These are phyloP conservation scores for Warburgia ugandensis DNA, from an alignment of 164 flowering plant species.

Conservation along the genomic window DNA sequence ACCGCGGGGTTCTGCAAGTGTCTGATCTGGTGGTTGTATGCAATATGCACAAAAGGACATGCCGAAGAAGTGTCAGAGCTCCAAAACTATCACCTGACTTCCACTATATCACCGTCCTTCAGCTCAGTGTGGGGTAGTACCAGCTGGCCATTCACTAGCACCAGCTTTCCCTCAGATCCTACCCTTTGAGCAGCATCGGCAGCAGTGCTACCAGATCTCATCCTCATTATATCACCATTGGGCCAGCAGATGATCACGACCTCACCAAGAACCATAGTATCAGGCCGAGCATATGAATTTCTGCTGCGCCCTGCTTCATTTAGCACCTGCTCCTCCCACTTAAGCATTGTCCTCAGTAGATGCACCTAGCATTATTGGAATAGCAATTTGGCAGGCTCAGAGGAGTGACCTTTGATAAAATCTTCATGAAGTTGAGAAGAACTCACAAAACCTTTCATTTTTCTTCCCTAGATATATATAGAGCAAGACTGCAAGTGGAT, in stretches of 20 bases:
- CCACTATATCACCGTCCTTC: conserved; percentile 91
- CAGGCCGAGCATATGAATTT: conserved; percentile 5
- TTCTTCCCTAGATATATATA: too few species aligned
- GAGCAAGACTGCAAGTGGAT: too few species aligned
- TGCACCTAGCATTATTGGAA: conserved; percentile 37
- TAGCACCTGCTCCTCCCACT: conserved; percentile 83
- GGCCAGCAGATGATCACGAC: conserved; percentile 88
- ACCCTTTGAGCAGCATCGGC: conserved; percentile 82
- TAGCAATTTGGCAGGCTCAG: too few species aligned
- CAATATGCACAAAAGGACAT: neutral
- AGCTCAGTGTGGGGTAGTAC: conserved; percentile 66
- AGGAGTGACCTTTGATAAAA: too few species aligned
- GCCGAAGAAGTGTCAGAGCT: neutral
- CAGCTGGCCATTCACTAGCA: conserved; percentile 68
- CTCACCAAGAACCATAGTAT: conserved; percentile 45
- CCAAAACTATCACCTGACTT: conserved; percentile 39
- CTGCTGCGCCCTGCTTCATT: conserved; percentile 14
- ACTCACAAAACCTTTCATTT: too few species aligned
- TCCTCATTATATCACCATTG: conserved; percentile 77
- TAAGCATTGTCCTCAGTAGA: conserved; percentile 81
- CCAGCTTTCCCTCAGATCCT: conserved; percentile 77
- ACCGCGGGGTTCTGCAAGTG: too few species aligned
- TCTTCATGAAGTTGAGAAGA: too few species aligned
- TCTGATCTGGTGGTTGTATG: too few species aligned
- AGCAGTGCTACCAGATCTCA: conserved; percentile 82